Percentiles rank a stretch among this genome's conserved stretches.
phyloP scores from a whole-genome alignment of 768 basidiomycete species.

The Trametes sanguinea region DNA sequence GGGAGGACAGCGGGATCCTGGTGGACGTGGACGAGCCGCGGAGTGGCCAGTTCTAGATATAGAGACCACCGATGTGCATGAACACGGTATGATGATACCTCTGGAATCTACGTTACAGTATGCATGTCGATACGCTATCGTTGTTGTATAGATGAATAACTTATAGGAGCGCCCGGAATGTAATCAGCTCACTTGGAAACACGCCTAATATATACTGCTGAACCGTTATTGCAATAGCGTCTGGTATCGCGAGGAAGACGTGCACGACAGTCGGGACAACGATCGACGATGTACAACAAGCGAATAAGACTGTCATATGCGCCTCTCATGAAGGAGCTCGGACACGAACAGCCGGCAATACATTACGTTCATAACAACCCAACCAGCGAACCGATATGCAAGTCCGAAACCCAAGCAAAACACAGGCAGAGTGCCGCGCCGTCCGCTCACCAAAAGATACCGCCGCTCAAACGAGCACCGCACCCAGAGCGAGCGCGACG shows the following conservation, averaged over 20 bases:
- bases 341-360: neutral
- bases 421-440: neutral
- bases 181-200: neutral
- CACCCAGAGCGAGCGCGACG: slow-evolving; percentile 14
- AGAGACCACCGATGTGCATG: too few species aligned
- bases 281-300: neutral
- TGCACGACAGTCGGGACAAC: neutral
- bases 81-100: neutral
- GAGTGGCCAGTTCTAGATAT: slow-evolving; percentile 6
- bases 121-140: neutral
- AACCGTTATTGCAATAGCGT: too few species aligned
- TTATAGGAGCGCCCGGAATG: neutral
- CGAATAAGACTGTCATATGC: too few species aligned
- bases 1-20: slow-evolving; percentile 25
- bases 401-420: slow-evolving; percentile 1
- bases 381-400: neutral
- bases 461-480: slow-evolving; percentile 5
- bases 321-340: neutral
- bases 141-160: neutral
- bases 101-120: neutral
- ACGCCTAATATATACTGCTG: too few species aligned
- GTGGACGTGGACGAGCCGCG: slow-evolving; percentile 24
- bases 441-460: neutral
- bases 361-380: neutral
- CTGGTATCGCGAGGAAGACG: neutral